Percentiles rank a stretch among this genome's conserved stretches.
These are phyloP conservation scores for Blastocystis sp. DNA, from an alignment of 352 stramenopile species.

Conservation along the genomic window DNA sequence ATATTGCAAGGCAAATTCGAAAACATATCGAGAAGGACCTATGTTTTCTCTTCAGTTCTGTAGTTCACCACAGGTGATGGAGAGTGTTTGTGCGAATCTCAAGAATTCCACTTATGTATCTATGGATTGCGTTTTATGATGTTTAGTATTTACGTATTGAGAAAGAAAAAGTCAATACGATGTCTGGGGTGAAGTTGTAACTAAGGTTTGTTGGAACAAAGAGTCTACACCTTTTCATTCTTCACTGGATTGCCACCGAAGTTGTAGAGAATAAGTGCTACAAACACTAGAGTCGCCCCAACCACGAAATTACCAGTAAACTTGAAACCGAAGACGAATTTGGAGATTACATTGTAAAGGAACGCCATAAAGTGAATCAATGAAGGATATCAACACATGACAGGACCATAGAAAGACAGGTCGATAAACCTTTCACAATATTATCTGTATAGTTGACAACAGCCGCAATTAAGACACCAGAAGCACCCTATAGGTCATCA, in stretches of 20 bases:
- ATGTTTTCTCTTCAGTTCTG: conserved; percentile 64
- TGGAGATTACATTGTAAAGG: conserved; percentile 49
- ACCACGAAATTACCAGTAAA: conserved; percentile 13
- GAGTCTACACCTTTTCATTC: conserved; percentile 61
- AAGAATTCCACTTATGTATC: conserved; percentile 63
- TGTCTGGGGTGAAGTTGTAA: conserved; percentile 48
- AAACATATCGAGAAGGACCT: conserved; percentile 44
- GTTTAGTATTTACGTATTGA: conserved; percentile 65
- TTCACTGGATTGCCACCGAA: conserved; percentile 13
- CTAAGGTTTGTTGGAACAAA: conserved; percentile 30
- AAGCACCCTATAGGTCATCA: conserved; percentile 24
- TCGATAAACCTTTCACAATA: conserved; percentile 84
- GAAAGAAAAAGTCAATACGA: conserved; percentile 65
- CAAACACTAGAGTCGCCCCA: conserved; percentile 45
- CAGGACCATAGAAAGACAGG: conserved; percentile 77
- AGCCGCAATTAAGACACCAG: conserved; percentile 74
- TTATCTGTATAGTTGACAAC: conserved; percentile 88
- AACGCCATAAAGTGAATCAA: neutral
- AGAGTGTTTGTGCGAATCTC: conserved; percentile 51
- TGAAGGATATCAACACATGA: conserved; percentile 65
- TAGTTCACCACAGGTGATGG: conserved; percentile 65
- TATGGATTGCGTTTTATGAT: neutral
- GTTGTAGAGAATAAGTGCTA: conserved; percentile 62
- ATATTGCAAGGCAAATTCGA: conserved; percentile 48
- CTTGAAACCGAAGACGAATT: conserved; percentile 58